These are phyloP conservation scores for Scutellaria baicalensis DNA, from an alignment of 257 asterid genomes.

Conservation along the genomic window DNA sequence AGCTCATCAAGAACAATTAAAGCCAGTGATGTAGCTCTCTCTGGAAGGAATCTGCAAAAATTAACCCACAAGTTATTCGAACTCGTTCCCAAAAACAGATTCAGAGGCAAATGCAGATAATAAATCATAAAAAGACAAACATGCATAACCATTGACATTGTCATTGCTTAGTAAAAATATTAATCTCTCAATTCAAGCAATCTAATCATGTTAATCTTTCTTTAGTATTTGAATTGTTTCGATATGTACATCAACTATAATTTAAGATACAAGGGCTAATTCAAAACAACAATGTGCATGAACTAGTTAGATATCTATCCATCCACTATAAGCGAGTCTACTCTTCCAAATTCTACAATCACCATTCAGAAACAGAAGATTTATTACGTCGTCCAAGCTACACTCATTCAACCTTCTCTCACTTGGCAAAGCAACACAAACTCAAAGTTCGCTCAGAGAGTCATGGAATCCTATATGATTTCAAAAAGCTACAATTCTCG, in stretches of 20 bases:
- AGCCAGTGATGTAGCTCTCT: constrained; percentile 81
- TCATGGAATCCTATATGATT: background rate
- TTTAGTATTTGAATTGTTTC: background rate
- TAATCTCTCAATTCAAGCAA: background rate
- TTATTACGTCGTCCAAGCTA: background rate
- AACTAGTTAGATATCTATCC: background rate
- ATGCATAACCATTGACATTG: background rate
- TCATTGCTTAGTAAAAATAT: background rate
- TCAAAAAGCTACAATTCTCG: constrained; percentile 1
- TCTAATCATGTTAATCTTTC: background rate
- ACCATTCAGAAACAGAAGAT: background rate
- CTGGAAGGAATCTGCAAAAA: constrained; percentile 62
- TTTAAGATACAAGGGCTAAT: background rate
- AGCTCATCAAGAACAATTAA: constrained; percentile 61
- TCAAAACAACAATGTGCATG: background rate
- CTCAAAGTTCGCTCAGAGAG: background rate
- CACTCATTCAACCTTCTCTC: background rate
- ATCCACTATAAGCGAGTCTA: background rate
- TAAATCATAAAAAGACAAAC: background rate
- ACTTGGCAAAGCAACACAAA: background rate
- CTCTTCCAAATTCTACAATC: background rate
- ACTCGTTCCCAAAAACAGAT: background rate
- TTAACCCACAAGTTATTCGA: background rate
- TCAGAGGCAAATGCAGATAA: constrained; percentile 3
- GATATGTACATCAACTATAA: background rate